A percentile compares a stretch with the other conserved stretches of the same genome.
Evolutionary conservation across 2,329 filamentous ascomycete genomes (phyloP).

Genomic region (Exophiala lecanii-corni): DNA sequence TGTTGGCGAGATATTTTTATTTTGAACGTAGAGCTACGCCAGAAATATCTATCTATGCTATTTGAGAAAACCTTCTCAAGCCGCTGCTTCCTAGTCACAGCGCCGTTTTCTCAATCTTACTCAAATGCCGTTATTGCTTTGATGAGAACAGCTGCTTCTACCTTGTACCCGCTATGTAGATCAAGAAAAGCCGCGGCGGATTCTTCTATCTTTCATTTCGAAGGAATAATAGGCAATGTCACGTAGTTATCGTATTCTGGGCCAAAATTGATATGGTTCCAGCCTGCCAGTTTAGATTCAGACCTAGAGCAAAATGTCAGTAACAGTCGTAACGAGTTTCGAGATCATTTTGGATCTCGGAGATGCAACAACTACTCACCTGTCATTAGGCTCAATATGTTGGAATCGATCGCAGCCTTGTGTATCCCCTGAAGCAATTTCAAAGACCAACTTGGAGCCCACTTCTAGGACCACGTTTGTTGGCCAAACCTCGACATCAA

Average conservation of each 20-base stretch:
- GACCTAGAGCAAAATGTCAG: slow-evolving; percentile 30
- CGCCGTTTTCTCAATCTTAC: too few relatives aligned
- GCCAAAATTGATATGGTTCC: slow-evolving; percentile 48
- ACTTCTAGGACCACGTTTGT: slow-evolving; percentile 35
- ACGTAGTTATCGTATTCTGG: slow-evolving; percentile 44
- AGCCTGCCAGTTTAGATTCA: slow-evolving; percentile 41
- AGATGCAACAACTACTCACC: too few relatives aligned
- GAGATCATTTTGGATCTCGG: neutral
- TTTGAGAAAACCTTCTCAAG: too few relatives aligned
- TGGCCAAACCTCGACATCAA: slow-evolving; percentile 44
- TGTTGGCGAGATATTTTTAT: too few relatives aligned
- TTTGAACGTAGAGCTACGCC: too few relatives aligned
- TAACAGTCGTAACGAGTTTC: too few relatives aligned
- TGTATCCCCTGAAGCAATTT: slow-evolving; percentile 43
- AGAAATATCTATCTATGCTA: too few relatives aligned
- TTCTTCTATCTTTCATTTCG: slow-evolving; percentile 10
- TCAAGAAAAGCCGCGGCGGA: too few relatives aligned
- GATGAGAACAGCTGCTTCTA: too few relatives aligned
- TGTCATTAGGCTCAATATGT: slow-evolving; percentile 38
- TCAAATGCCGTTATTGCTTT: too few relatives aligned
- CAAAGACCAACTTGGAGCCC: slow-evolving; percentile 29
- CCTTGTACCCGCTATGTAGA: too few relatives aligned
- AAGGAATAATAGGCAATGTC: slow-evolving; percentile 46
- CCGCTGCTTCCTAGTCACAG: too few relatives aligned
- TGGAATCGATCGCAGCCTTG: slow-evolving; percentile 48